These are phyloP conservation scores for Nicotiana tomentosiformis DNA, from an alignment of 257 asterid genomes.

Conservation along the genomic window DNA sequence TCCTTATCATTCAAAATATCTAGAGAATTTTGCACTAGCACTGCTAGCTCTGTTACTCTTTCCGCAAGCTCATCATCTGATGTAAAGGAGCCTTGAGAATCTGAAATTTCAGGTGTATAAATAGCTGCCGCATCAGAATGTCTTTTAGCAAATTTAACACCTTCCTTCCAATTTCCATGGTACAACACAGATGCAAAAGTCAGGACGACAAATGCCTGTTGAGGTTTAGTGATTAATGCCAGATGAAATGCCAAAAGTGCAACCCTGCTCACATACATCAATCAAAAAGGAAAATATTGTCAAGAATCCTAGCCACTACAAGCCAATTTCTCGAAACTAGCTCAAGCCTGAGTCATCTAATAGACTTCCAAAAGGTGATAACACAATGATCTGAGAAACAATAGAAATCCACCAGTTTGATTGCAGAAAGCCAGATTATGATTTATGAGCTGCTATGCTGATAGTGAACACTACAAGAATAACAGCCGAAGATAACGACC, in stretches of 20 bases:
- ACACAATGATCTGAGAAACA: not conserved
- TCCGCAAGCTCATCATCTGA: conserved; percentile 69
- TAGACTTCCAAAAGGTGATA: not conserved
- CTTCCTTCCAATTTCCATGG: conserved; percentile 58
- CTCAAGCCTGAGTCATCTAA: not conserved
- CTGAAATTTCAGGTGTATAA: conserved; percentile 60
- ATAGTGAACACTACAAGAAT: not conserved
- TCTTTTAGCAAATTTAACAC: conserved; percentile 55
- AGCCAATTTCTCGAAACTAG: not conserved
- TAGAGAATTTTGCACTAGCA: conserved; percentile 42
- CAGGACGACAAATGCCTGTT: conserved; percentile 54
- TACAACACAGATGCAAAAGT: conserved; percentile 76
- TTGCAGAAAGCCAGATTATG: not conserved
- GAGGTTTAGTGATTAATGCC: conserved; percentile 59
- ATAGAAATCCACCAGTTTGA: not conserved
- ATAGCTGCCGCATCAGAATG: conserved; percentile 38
- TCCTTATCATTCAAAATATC: conserved; percentile 33
- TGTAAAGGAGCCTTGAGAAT: conserved; percentile 24
- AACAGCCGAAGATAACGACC: not conserved
- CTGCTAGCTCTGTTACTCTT: conserved; percentile 43
- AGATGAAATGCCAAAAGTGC: conserved; percentile 71
- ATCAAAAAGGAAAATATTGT: conserved; percentile 8
- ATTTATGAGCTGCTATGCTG: not conserved
- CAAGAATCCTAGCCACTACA: not conserved
- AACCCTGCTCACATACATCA: conserved; percentile 50